Evolutionary conservation across 2,329 filamentous ascomycete genomes (phyloP).

Genomic region (Microsporum canis): DNA sequence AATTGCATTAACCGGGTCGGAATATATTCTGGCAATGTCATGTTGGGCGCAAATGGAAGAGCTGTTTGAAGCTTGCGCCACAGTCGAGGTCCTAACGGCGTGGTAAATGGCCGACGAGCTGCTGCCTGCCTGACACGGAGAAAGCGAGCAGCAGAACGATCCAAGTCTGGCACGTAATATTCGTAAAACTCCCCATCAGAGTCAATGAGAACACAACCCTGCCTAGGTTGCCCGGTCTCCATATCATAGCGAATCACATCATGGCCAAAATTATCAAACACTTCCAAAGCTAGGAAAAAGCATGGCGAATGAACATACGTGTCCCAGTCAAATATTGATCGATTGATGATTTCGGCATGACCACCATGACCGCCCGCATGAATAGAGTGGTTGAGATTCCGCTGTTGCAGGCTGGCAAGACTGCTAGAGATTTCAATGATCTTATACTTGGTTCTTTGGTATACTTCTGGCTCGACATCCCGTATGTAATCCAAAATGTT

Average conservation of each 20-base stretch:
- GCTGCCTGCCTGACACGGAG: constrained; percentile 74
- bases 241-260: constrained; percentile 87
- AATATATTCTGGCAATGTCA: constrained; percentile 81
- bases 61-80: constrained; percentile 52
- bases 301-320: constrained; percentile 80
- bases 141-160: constrained; percentile 72
- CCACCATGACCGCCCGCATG: constrained; percentile 63
- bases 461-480: constrained; percentile 77
- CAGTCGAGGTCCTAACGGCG: constrained; percentile 37
- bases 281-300: constrained; percentile 95
- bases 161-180: constrained; percentile 72
- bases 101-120: constrained; percentile 33
- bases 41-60: constrained; percentile 61
- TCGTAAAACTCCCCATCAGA: constrained; percentile 81
- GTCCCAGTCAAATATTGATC: constrained; percentile 89
- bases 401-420: constrained; percentile 65
- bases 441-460: constrained; percentile 82
- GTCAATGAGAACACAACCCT: constrained; percentile 82
- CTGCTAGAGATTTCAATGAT: constrained; percentile 89
- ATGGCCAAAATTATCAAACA: constrained; percentile 97
- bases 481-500: constrained; percentile 97
- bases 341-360: constrained; percentile 90
- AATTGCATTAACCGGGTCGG: constrained; percentile 93
- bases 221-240: constrained; percentile 66
- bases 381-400: constrained; percentile 55